Conservation (phyloP, 2,329 filamentous ascomycete genomes). For the Colletotrichum eremochloae region DNA sequence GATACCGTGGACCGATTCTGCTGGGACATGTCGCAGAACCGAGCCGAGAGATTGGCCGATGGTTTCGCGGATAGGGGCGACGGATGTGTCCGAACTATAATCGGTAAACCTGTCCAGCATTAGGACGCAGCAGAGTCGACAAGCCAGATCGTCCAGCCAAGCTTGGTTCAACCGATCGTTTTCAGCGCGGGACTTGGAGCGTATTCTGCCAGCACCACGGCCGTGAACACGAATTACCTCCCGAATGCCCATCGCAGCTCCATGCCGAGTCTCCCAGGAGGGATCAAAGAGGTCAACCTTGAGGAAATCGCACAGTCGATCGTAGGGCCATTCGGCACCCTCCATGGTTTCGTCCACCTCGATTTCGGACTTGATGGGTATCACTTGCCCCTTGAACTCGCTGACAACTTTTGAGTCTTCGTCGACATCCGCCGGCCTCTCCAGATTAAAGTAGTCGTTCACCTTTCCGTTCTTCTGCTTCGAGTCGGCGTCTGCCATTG, state of each 20-base stretch:
- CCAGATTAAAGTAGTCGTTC: constrained; percentile 91
- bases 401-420: constrained; percentile 94
- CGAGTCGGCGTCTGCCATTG: constrained; percentile 63
- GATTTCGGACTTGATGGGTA: constrained; percentile 88
- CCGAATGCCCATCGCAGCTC: constrained; percentile 93
- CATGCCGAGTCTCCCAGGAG: constrained; percentile 95
- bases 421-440: constrained; percentile 81
- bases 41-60: constrained; percentile 94
- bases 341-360: constrained; percentile 82
- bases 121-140: constrained; percentile 92
- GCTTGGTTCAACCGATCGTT: constrained; percentile 85
- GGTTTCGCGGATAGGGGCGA: constrained; percentile 95
- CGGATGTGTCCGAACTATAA: constrained; percentile 96
- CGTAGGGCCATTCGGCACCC: constrained; percentile 92
- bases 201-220: constrained; percentile 83
- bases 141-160: constrained; percentile 97
- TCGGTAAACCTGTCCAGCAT: constrained; percentile 98
- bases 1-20: constrained; percentile 83
- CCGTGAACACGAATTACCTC: constrained; percentile 95
- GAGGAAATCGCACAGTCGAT: constrained; percentile 92
- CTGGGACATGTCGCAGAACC: constrained; percentile 85
- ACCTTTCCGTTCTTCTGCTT: constrained; percentile 72
- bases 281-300: constrained; percentile 94
- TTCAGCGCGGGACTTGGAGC: constrained; percentile 76
- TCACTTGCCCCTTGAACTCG: constrained; percentile 89